phyloP scores from a whole-genome alignment of 2,329 filamentous ascomycete species.

The Arthroderma sp. region DNA sequence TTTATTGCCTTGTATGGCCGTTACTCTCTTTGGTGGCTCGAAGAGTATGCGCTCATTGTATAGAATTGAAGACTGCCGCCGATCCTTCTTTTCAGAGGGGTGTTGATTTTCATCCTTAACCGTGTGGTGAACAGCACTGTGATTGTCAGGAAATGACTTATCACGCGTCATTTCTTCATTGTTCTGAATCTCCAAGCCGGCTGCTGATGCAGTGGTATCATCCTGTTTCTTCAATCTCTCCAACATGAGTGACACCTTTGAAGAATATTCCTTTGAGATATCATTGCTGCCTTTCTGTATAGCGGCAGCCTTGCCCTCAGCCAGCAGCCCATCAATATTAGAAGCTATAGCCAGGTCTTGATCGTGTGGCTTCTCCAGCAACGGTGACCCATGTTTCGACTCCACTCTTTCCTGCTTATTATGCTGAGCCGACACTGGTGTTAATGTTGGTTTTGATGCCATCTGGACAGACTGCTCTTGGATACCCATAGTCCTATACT shows the following conservation, averaged over 20 bases:
- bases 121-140: neutral
- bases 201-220: neutral
- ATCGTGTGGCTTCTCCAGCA: neutral
- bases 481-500: too few relatives aligned
- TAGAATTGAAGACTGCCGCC: neutral
- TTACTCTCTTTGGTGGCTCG: slow-evolving; percentile 6
- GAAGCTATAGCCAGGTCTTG: slow-evolving; percentile 1
- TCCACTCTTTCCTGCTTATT: too few relatives aligned
- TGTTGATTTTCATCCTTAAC: neutral
- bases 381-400: too few relatives aligned
- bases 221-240: too few relatives aligned
- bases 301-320: slow-evolving; percentile 12
- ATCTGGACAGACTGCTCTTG: too few relatives aligned
- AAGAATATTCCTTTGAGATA: too few relatives aligned
- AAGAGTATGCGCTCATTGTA: slow-evolving; percentile 7
- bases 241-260: too few relatives aligned
- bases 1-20: neutral
- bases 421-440: too few relatives aligned
- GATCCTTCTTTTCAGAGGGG: neutral
- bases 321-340: slow-evolving; percentile 12
- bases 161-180: slow-evolving; percentile 6
- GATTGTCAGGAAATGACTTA: neutral
- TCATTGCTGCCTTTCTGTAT: too few relatives aligned
- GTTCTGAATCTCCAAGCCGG: slow-evolving; percentile 9
- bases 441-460: too few relatives aligned